Conservation (phyloP, 2,329 filamentous ascomycete species). For the Alternaria sp. region DNA sequence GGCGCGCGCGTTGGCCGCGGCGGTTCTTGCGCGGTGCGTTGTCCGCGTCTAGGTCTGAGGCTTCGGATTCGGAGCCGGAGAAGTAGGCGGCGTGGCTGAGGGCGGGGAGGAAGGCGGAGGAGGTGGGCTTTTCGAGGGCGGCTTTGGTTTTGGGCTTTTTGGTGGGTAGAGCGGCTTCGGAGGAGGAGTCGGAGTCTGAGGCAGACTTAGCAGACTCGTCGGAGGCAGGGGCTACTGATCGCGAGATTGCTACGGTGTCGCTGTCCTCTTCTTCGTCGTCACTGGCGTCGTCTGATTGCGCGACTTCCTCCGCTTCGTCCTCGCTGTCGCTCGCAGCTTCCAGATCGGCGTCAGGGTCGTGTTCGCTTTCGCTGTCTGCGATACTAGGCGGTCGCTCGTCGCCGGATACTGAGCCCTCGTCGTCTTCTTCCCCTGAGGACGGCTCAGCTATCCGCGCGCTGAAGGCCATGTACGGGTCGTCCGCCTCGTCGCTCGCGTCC, state of each 20-base stretch:
- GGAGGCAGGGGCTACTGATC: conserved; percentile 21
- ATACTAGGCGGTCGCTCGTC: conserved; percentile 41
- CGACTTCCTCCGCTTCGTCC: conserved; percentile 2
- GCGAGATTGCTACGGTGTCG: neutral
- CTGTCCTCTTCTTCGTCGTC: neutral
- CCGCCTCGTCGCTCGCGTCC: conserved; percentile 36
- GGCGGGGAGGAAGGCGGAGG: conserved; percentile 73
- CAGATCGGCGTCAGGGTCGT: conserved; percentile 26
- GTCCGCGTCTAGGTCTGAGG: conserved; percentile 63
- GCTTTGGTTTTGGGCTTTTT: conserved; percentile 28
- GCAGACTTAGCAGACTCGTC: conserved; percentile 18
- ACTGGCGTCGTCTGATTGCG: conserved; percentile 11
- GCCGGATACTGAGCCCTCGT: conserved; percentile 35
- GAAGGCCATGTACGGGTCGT: conserved; percentile 44
- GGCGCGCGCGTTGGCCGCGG: conserved; percentile 76
- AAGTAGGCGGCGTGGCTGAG: conserved; percentile 80
- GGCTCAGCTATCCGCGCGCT: conserved; percentile 50
- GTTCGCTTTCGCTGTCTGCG: conserved; percentile 34
- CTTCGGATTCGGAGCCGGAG: conserved; percentile 75
- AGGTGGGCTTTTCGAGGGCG: conserved; percentile 21
- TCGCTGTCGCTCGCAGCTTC: conserved; percentile 21
- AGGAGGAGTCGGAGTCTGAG: conserved; percentile 9
- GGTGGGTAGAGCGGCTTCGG: conserved; percentile 14
- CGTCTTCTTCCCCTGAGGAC: conserved; percentile 42
- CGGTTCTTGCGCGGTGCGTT: conserved; percentile 71